Evolutionary conservation across 495 filamentous ascomycete genomes (phyloP), one percentile per base, ranked within the genome.

Genomic region (Daldinia decipiens): DNA sequence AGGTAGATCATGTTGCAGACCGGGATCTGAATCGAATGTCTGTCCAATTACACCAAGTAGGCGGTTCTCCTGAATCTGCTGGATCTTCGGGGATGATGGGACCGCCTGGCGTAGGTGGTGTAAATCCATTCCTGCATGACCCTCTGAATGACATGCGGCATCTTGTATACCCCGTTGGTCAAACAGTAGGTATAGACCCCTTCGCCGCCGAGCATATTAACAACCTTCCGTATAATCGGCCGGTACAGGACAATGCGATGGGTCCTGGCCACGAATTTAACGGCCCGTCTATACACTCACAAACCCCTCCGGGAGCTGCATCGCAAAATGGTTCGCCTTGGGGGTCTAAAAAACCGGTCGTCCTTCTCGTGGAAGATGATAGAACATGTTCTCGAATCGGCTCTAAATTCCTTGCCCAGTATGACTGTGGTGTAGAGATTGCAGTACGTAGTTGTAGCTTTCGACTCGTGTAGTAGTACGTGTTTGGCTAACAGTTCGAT

Each of bases 351-450:
- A 89, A 90, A 69, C 95, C 95, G 0, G 87, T 90, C 58, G 93
- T 99, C 65, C 82, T 99, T 62, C 86, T 99, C 47, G 95, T 99
- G 36, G 95, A 99, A 77, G 95, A 99, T 77, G 95, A 99, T 79
- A 90, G 89, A 56, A 98, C 94, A 2, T 98, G 95, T 78, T 89
- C 94, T 36, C 87, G 95, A 58, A 98, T 99, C 70, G 95, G 96
- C 38, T 90, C 92, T 53, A 98, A 98, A 79, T 98, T 98, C 78
- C 82, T 99, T 39, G 91, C 92, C 62, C 91, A 90, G 13, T 94
- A 97, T 76, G 87, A 91, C 59, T 98, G 95, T 77, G 86, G 87
- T 9, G 96, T 98, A 76, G 93, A 98, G 77, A 92, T 88, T 74
- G 92, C 95, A 68, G 95, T 98, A 89, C 81, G 94, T 88, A 26